Base-by-base conservation (phyloP, 2,329 filamentous ascomycete species). In the Chaetomiaceae sp. region DNA sequence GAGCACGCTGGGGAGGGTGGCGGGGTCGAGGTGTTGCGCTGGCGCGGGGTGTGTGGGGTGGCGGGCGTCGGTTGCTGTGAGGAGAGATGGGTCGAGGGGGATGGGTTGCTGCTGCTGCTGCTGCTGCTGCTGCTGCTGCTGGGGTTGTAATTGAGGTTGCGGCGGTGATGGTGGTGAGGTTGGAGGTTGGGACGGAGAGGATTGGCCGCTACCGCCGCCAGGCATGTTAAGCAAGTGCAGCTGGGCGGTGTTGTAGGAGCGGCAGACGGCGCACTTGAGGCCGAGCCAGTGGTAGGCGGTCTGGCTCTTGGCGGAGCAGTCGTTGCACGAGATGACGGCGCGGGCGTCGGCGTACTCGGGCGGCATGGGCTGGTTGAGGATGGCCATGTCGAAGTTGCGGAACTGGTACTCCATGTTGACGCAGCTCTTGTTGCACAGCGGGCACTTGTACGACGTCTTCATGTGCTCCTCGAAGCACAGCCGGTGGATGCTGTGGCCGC, bases 351-450 rank as follows among this genome's bases (percentile, higher is more conserved):
- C 75, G 59, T 90, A 95, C 53, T 94, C 86, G 6, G 75, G 68
- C 0, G 93, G 93, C 89, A 98, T 97, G 2, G 93, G 93, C 62
- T 98, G 93, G 36, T 77, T 76, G 54, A 86, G 78, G 50, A 98
- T 95, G 40, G 88, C 84, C 42, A 89, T 79, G 59, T 96, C 91
- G 27, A 97, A 69, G 56, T 93, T 93, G 39, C 88, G 83, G 70
- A 97, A 98, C 57, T 94, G 86, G 30, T 87, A 79, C 61, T 96
- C 91, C 91, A 98, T 98, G 62, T 97, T 97, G 55, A 88, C 81
- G n/a, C 95, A 84, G 54, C 87, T 95, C 66, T 93, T 95, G 69
- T 85, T 95, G 75, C 93, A 98, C 39, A 96, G 89, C 1, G 91
- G 93, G 60, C 93, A 98, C 61, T 91, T 94, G 70, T 97, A 98